Evolutionary conservation across 257 asterid species (phyloP).

Genomic region (Coffea canephora): DNA sequence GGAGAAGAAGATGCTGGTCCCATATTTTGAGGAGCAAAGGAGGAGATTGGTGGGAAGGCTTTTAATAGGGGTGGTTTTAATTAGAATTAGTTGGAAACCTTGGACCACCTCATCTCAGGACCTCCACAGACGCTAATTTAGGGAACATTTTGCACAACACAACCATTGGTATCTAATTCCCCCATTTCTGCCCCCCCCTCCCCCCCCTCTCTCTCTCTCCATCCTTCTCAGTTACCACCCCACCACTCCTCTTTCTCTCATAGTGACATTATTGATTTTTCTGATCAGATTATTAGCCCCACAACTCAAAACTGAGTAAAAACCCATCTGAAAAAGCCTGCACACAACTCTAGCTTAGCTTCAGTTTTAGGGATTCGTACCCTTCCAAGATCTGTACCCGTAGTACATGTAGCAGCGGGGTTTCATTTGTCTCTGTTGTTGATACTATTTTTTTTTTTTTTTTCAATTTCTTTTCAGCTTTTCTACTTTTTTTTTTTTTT

Average conservation of each 20-base stretch:
- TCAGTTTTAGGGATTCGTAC: constrained; percentile 56
- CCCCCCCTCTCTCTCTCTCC: not conserved
- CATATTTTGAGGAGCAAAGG: constrained; percentile 21
- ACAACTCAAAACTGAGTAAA: constrained; percentile 33
- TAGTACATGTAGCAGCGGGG: not conserved
- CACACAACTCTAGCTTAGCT: constrained; percentile 47
- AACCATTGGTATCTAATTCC: constrained; percentile 56
- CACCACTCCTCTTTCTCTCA: not conserved
- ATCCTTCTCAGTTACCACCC: too few relatives aligned
- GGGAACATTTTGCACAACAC: constrained; percentile 57
- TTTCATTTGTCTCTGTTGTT: not conserved
- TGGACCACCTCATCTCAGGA: constrained; percentile 83
- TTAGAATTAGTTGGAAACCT: constrained; percentile 68
- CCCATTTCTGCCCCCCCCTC: not conserved
- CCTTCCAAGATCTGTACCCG: constrained; percentile 5
- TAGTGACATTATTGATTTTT: constrained; percentile 24
- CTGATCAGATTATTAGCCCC: constrained; percentile 45
- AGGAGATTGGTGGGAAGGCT: constrained; percentile 42
- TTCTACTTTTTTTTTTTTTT: not conserved
- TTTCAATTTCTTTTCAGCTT: not conserved
- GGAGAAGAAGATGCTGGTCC: constrained; percentile 51
- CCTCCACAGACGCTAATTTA: constrained; percentile 57
- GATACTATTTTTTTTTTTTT: not conserved
- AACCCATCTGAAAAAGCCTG: constrained; percentile 66
- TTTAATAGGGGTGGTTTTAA: constrained; percentile 39